Percentiles rank a stretch among this genome's conserved stretches.
Conservation (phyloP, 768 basidiomycete species). For the Mycena albidolilacea region DNA sequence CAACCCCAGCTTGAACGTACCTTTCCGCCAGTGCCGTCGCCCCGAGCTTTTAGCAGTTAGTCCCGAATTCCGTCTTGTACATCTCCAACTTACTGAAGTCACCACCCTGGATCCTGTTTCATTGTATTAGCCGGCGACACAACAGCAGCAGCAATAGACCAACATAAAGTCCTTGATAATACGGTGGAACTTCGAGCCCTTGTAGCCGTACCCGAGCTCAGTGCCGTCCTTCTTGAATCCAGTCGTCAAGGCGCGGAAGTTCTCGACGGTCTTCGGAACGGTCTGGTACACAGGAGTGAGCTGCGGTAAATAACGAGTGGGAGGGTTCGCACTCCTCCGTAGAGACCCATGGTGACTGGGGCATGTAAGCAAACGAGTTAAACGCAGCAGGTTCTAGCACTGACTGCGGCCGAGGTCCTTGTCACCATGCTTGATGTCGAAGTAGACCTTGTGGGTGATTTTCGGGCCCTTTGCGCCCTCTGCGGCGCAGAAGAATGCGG, state of each 20-base stretch:
- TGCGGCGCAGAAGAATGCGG: slow-evolving; percentile 79
- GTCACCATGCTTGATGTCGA: slow-evolving; percentile 95
- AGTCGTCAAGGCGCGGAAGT: slow-evolving; percentile 95
- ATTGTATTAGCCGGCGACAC: neutral
- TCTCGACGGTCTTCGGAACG: slow-evolving; percentile 96
- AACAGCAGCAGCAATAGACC: slow-evolving; percentile 40
- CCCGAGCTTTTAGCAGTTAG: slow-evolving; percentile 65
- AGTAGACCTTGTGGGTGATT: slow-evolving; percentile 95
- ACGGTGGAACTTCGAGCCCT: slow-evolving; percentile 97
- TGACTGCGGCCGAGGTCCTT: slow-evolving; percentile 85
- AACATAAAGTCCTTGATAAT: slow-evolving; percentile 96
- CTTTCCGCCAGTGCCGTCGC: slow-evolving; percentile 94
- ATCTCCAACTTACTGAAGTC: slow-evolving; percentile 87
- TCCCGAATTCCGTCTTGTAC: neutral
- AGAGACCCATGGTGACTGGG: slow-evolving; percentile 89
- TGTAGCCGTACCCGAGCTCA: slow-evolving; percentile 90
- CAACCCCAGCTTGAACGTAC: slow-evolving; percentile 51
- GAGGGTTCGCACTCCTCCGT: slow-evolving; percentile 75
- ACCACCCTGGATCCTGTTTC: slow-evolving; percentile 92
- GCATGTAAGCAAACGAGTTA: neutral
- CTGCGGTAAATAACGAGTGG: neutral
- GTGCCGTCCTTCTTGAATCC: slow-evolving; percentile 85
- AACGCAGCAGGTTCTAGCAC: slow-evolving; percentile 40
- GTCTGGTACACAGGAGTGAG: slow-evolving; percentile 63
- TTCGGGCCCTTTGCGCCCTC: slow-evolving; percentile 90